Conservation (phyloP, 2,329 filamentous ascomycete genomes). For the Fusarium redolens region DNA sequence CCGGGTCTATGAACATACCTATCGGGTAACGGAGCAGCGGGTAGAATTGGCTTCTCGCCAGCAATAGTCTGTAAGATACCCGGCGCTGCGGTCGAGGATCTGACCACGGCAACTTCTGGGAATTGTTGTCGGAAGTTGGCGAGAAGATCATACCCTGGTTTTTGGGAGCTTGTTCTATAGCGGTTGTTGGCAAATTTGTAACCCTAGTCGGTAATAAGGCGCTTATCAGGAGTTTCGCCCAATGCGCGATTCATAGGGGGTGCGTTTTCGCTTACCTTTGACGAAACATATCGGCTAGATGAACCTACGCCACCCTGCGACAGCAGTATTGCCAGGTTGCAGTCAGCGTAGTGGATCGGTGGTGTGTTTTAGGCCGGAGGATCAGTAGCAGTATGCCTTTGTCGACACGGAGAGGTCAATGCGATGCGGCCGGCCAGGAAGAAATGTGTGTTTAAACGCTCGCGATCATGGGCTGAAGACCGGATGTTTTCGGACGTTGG, state of each 20-base stretch:
- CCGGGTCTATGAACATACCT: slow-evolving; percentile 36
- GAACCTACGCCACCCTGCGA: slow-evolving; percentile 29
- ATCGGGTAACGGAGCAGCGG: slow-evolving; percentile 40
- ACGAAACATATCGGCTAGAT: slow-evolving; percentile 44
- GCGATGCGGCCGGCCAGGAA: no score
- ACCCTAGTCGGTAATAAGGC: no score
- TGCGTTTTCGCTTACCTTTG: slow-evolving; percentile 39
- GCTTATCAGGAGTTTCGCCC: background rate
- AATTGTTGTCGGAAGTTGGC: slow-evolving; percentile 87
- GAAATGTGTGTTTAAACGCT: no score
- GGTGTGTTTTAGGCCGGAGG: no score
- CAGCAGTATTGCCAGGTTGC: slow-evolving; percentile 20
- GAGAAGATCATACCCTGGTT: slow-evolving; percentile 86
- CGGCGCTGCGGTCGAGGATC: slow-evolving; percentile 57
- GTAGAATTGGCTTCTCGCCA: slow-evolving; percentile 31
- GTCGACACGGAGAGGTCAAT: no score
- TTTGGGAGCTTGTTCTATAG: slow-evolving; percentile 78
- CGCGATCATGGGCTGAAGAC: no score
- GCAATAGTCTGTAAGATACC: slow-evolving; percentile 52
- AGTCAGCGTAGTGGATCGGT: slow-evolving; percentile 16
- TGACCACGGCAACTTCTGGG: slow-evolving; percentile 73
- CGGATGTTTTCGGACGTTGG: no score
- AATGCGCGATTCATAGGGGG: background rate
- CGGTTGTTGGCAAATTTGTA: background rate
- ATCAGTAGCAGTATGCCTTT: no score